Conservation (phyloP, 2,329 filamentous ascomycete genomes). For the Trichophyton benhamiae region DNA sequence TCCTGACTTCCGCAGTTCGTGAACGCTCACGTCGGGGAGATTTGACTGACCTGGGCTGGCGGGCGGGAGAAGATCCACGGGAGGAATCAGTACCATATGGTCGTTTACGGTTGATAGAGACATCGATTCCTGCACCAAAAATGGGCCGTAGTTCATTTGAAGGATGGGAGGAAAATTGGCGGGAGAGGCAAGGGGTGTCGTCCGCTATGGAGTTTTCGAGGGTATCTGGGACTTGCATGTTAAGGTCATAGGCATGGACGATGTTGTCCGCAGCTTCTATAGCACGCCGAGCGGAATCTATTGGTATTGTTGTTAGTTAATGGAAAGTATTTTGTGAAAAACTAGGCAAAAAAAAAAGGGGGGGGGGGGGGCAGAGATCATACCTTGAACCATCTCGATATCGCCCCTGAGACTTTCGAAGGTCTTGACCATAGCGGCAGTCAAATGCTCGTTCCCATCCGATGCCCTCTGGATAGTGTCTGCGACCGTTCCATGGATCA, state of each 20-base stretch:
- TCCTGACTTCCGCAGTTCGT: slow-evolving; percentile 30
- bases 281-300: slow-evolving; percentile 55
- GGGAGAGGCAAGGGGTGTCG: slow-evolving; percentile 22
- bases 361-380: slow-evolving; percentile 15
- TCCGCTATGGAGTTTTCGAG: slow-evolving; percentile 35
- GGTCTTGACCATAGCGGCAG: slow-evolving; percentile 38
- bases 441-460: slow-evolving; percentile 20
- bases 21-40: slow-evolving; percentile 26
- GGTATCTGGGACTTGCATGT: slow-evolving; percentile 60
- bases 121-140: slow-evolving; percentile 33
- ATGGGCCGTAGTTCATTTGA: slow-evolving; percentile 28
- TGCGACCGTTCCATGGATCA: slow-evolving; percentile 61
- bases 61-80: slow-evolving; percentile 24
- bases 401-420: slow-evolving; percentile 54
- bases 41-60: slow-evolving; percentile 18
- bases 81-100: slow-evolving; percentile 31
- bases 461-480: slow-evolving; percentile 48
- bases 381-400: slow-evolving; percentile 59
- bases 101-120: slow-evolving; percentile 34
- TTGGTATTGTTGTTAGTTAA: slow-evolving; percentile 18
- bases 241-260: slow-evolving; percentile 62
- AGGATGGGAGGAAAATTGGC: slow-evolving; percentile 14
- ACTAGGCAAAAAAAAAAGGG: not conserved
- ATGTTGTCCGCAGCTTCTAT: slow-evolving; percentile 66
- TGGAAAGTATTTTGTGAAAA: not conserved